These are phyloP conservation scores for Penicillium angulare DNA, from an alignment of 495 filamentous ascomycete genomes.

Conservation along the genomic window DNA sequence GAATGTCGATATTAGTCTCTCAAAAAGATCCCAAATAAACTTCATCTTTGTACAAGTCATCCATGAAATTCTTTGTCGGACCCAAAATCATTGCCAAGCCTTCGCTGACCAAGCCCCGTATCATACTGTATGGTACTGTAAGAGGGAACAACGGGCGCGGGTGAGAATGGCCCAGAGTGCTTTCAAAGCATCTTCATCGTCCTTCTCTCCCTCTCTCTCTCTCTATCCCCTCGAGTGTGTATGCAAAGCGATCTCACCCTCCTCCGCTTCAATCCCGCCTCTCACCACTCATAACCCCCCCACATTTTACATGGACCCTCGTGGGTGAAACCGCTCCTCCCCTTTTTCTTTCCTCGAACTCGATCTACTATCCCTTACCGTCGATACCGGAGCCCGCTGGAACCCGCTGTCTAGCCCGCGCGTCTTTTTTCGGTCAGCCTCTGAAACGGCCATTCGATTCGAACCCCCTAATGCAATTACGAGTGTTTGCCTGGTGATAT, in stretches of 20 bases:
- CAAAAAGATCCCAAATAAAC: too few relatives aligned
- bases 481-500: not conserved
- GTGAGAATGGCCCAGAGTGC: not conserved
- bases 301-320: constrained; percentile 22
- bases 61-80: too few relatives aligned
- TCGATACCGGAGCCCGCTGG: constrained; percentile 2
- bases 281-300: constrained; percentile 6
- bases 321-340: constrained; percentile 17
- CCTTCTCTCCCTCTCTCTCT: constrained; percentile 16
- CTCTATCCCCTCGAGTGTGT: too few relatives aligned
- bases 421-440: not conserved
- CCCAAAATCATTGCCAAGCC: too few relatives aligned
- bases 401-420: constrained; percentile 8
- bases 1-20: too few relatives aligned
- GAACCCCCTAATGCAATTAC: constrained; percentile 11
- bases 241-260: too few relatives aligned
- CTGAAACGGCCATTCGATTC: not conserved
- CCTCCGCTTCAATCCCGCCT: too few relatives aligned
- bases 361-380: not conserved
- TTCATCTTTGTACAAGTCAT: too few relatives aligned
- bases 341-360: not conserved
- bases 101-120: constrained; percentile 8
- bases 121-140: not conserved
- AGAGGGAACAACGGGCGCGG: not conserved
- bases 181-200: constrained; percentile 8